A percentile compares a stretch with the other conserved stretches of the same genome.
Conservation (phyloP, 176 grass and related monocot genomes). For the Oryza officinalis region DNA sequence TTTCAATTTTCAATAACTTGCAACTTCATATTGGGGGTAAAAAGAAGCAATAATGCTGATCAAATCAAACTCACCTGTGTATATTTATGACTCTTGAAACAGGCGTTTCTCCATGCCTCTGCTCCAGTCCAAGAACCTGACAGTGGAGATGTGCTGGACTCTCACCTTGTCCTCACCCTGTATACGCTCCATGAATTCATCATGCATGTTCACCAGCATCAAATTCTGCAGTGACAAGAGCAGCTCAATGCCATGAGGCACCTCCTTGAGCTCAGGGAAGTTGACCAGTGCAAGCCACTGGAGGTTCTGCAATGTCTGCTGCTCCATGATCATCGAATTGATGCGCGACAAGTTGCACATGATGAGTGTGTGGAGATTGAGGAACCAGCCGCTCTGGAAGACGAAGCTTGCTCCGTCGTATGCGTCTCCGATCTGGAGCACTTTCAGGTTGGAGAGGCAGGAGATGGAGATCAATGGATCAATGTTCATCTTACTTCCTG, state of each 20-base stretch:
- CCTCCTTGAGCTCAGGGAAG: conserved; percentile 25
- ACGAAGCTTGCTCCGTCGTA: background rate
- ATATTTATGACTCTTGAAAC: conserved; percentile 18
- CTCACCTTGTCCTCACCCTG: conserved; percentile 16
- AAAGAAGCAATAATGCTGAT: background rate
- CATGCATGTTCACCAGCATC: conserved; percentile 18
- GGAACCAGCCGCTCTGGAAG: conserved; percentile 29
- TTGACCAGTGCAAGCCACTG: conserved; percentile 24
- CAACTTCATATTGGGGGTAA: background rate
- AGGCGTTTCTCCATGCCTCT: conserved; percentile 31
- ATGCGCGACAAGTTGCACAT: background rate
- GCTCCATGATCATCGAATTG: conserved; percentile 23
- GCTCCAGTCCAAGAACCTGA: conserved; percentile 9
- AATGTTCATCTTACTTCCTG: conserved; percentile 7
- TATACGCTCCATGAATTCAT: conserved; percentile 19
- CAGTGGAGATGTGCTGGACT: conserved; percentile 31
- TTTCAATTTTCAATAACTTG: background rate
- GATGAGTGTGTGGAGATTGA: conserved; percentile 29
- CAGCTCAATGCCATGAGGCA: conserved; percentile 28
- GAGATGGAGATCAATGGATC: conserved; percentile 30
- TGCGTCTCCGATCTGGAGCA: background rate
- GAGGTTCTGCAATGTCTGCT: conserved; percentile 18
- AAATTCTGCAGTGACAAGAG: conserved; percentile 18
- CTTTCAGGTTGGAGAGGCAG: conserved; percentile 20
- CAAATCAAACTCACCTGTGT: background rate